Evolutionary conservation across 805 yeast species (phyloP).

Genomic region (Candida parachauliodes): DNA sequence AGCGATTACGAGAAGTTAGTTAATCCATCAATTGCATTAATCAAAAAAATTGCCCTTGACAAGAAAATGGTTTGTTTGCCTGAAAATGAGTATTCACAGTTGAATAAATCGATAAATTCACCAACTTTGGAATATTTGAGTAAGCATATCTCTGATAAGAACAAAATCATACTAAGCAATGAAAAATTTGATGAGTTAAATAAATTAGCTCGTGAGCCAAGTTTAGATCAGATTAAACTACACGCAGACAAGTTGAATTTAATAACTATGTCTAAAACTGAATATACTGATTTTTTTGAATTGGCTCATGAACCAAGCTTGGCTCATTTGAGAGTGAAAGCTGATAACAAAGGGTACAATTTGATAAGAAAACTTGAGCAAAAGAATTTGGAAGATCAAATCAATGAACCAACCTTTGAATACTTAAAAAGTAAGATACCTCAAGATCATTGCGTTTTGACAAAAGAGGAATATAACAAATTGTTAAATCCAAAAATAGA

Average conservation of each 20-base stretch:
- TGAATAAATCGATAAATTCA: slow-evolving; percentile 8
- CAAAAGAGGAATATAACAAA: slow-evolving; percentile 3
- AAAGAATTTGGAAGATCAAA: slow-evolving; percentile 8
- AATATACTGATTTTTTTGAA: slow-evolving; percentile 29
- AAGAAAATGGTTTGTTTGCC: slow-evolving; percentile 14
- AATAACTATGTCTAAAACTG: slow-evolving; percentile 28
- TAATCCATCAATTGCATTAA: slow-evolving; percentile 14
- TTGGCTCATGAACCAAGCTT: slow-evolving; percentile 26
- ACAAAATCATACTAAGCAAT: slow-evolving; percentile 13
- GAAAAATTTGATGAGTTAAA: slow-evolving; percentile 15
- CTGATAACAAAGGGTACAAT: slow-evolving; percentile 8
- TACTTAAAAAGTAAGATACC: slow-evolving; percentile 11
- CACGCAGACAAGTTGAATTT: slow-evolving; percentile 33
- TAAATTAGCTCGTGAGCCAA: slow-evolving; percentile 29
- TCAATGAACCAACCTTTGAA: slow-evolving; percentile 18
- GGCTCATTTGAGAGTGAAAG: slow-evolving; percentile 20
- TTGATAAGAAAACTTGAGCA: slow-evolving; percentile 5
- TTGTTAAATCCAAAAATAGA: slow-evolving; percentile 18
- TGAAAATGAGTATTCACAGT: slow-evolving; percentile 12
- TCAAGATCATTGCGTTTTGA: slow-evolving; percentile 1
- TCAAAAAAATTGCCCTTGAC: slow-evolving; percentile 9
- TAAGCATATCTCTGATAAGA: slow-evolving; percentile 12
- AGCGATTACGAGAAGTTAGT: slow-evolving; percentile 19
- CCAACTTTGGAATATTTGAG: slow-evolving; percentile 19
- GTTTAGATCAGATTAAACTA: slow-evolving; percentile 28